These are phyloP conservation scores for Phytophthora meadii DNA, from an alignment of 352 stramenopile genomes.

Conservation along the genomic window DNA sequence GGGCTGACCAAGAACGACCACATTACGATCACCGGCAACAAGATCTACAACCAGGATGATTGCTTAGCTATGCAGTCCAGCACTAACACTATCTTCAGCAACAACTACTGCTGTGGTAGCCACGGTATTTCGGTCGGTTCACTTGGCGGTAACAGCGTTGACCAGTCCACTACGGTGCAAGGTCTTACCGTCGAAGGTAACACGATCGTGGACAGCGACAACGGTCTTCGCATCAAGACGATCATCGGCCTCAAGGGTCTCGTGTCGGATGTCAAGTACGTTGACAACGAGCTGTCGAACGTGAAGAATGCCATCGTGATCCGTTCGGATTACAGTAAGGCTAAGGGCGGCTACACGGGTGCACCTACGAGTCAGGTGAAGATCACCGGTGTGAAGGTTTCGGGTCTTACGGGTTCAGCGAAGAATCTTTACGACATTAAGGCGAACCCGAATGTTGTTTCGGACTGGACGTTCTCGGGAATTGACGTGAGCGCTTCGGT, in stretches of 20 bases:
- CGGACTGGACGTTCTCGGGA: slow-evolving; percentile 17
- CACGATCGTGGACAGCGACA: slow-evolving; percentile 35
- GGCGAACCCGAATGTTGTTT: slow-evolving; percentile 31
- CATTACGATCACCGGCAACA: slow-evolving; percentile 18
- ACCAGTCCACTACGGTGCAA: slow-evolving; percentile 28
- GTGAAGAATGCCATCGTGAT: slow-evolving; percentile 24
- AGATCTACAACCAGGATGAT: slow-evolving; percentile 28
- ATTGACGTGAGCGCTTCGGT: slow-evolving; percentile 13
- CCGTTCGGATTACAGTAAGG: slow-evolving; percentile 24
- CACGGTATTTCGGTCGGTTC: slow-evolving; percentile 45
- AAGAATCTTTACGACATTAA: slow-evolving; percentile 38
- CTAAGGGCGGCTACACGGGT: slow-evolving; percentile 33
- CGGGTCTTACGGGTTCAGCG: slow-evolving; percentile 22
- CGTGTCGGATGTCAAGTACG: slow-evolving; percentile 23
- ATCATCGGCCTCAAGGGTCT: slow-evolving; percentile 30
- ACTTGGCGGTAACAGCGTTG: slow-evolving; percentile 26
- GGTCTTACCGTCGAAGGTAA: slow-evolving; percentile 32
- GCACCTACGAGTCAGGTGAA: slow-evolving; percentile 14
- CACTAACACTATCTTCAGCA: slow-evolving; percentile 27
- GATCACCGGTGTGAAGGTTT: slow-evolving; percentile 18
- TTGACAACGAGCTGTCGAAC: slow-evolving; percentile 28
- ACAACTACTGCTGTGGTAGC: slow-evolving; percentile 18
- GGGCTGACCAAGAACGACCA: slow-evolving; percentile 17
- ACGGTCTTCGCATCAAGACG: slow-evolving; percentile 25
- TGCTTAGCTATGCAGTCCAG: slow-evolving; percentile 24